Evolutionary conservation across 192 early-diverging fungal genomes (phyloP).

Genomic region (Neocallimastix lanati): DNA sequence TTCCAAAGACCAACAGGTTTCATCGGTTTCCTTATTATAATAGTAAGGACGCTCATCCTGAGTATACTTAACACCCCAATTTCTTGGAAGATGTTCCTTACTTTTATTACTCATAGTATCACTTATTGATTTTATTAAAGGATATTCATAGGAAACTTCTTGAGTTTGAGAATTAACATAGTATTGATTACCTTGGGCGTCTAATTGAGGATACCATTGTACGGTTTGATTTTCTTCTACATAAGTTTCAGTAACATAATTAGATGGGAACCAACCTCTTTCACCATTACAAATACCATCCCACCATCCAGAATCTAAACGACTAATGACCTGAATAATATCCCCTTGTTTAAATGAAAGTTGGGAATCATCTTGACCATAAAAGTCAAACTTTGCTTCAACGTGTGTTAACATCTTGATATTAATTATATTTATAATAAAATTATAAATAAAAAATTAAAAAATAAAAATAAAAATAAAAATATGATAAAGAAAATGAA

Average conservation of each 20-base stretch:
- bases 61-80: slow-evolving; percentile 42
- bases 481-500: too few species aligned
- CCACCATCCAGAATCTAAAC: slow-evolving; percentile 34
- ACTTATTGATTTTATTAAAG: slow-evolving; percentile 1
- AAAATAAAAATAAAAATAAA: too few species aligned
- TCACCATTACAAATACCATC: slow-evolving; percentile 62
- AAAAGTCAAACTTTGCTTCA: slow-evolving; percentile 71
- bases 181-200: slow-evolving; percentile 3
- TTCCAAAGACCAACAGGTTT: slow-evolving; percentile 30
- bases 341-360: slow-evolving; percentile 72
- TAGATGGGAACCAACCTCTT: slow-evolving; percentile 53
- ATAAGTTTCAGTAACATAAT: slow-evolving; percentile 17
- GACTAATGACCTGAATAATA: slow-evolving; percentile 72
- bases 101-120: slow-evolving; percentile 2
- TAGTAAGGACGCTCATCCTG: slow-evolving; percentile 38
- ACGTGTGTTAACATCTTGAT: background rate
- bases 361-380: slow-evolving; percentile 51
- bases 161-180: slow-evolving; percentile 3
- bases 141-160: slow-evolving; percentile 5
- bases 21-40: slow-evolving; percentile 51
- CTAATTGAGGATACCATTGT: background rate
- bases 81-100: slow-evolving; percentile 10
- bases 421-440: too few species aligned
- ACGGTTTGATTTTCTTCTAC: slow-evolving; percentile 2
- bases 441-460: too few species aligned